Base-by-base conservation (phyloP, 345 rosid genomes). In the Pistacia integerrima region DNA sequence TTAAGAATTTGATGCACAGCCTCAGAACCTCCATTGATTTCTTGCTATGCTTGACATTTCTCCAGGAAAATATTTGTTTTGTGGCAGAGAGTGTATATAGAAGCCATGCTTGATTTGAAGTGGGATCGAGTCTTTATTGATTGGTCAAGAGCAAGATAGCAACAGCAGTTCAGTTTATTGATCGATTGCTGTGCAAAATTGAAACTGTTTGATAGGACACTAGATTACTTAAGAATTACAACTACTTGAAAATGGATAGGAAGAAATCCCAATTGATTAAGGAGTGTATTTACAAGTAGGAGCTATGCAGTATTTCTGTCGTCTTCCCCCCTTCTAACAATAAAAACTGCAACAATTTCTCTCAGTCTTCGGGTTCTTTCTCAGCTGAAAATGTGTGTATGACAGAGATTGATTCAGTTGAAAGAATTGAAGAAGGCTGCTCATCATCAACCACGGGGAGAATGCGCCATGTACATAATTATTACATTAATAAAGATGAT, bases 401-500 rank as follows among this genome's bases (percentile, higher is more conserved):
- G 74, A 44, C 51, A 74, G 41, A 72, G 57, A 73, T 48, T 30
- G 82, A 48, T 64, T 77, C 75, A 72, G 79, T 55, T 58, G 75
- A 67, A 72, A 77, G 83, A 51, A 36, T 36, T 75, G 70, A 67
- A 72, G 77, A 58, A 35, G 76, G 80, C 56, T 74, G 57, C 8
- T 38, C 46, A 7, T 49, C 68, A 36, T 79, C 75, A 64, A 35
- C 58, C 20, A n/a, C 12, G 49, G 64, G 72, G 59, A 64, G 73
- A 64, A 63, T 73, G 76, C 59, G 55, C 56, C 18, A 11, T 79
- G 85, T 86, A 86, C 61, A 83, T 79, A 72, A 55, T 61, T 56
- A 56, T 14, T 9, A 44, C 55, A 64, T 46, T 22, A 85, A 28
- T 76, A 74, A 69, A 72, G 49, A 70, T 73, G 51, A 20, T 67